phyloP scores from a whole-genome alignment of 345 rosid genomes.

The Lepidium aucheri region DNA sequence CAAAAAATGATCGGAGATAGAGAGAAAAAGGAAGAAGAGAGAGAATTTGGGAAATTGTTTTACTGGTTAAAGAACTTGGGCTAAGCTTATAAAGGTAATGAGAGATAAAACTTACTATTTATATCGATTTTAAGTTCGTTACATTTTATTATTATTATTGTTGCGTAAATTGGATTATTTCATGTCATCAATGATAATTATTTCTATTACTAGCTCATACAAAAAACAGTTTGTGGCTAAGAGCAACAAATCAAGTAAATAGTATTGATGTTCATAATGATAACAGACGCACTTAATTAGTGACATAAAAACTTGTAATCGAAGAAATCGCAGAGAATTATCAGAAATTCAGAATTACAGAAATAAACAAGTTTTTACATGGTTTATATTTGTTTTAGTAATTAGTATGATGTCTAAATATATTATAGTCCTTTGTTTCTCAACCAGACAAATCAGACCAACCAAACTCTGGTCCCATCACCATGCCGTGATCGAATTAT shows the following conservation, averaged over 20 bases:
- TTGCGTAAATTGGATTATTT: constrained; percentile 11
- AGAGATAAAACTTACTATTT: background rate
- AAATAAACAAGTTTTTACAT: background rate
- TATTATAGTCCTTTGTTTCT: constrained; percentile 1
- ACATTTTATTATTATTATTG: background rate
- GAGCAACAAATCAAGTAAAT: background rate
- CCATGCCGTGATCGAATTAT: background rate
- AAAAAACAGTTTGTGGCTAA: no score
- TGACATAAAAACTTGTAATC: background rate
- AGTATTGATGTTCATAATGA: background rate
- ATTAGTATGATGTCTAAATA: background rate
- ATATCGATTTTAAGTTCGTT: constrained; percentile 1
- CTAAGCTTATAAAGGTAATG: constrained; percentile 3
- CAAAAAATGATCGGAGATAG: background rate
- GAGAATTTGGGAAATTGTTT: background rate
- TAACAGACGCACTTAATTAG: background rate
- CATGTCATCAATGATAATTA: background rate
- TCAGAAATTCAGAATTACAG: background rate
- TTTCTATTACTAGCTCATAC: background rate
- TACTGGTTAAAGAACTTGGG: background rate
- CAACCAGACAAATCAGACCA: constrained; percentile 22
- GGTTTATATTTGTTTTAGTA: constrained; percentile 9
- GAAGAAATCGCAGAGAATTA: no score
- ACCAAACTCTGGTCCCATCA: constrained; percentile 19
- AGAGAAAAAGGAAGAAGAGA: background rate